Base-by-base conservation (phyloP, 1,139 yeast species). In the Lodderomyces theae region DNA sequence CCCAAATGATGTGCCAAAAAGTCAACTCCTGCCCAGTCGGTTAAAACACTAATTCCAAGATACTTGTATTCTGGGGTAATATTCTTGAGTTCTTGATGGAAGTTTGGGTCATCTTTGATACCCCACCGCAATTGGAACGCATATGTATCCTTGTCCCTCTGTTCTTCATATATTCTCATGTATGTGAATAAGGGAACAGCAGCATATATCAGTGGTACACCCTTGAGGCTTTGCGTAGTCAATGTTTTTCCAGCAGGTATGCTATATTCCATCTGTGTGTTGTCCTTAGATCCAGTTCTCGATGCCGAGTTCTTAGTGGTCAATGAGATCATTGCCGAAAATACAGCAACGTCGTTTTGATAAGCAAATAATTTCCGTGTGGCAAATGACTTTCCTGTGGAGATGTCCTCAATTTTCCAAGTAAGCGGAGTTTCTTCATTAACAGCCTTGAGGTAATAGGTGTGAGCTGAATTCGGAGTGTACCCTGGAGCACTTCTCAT, bases 41-140 rank as follows among this genome's bases (percentile, higher is more conserved):
- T 72, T 19, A 82, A 63, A 40, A 77, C 77, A 1, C 83, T 82
- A 39, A 84, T 56, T 0, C 85, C 86, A 19, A 75, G 79, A 54
- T 75, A 80, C 46, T 79, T 74, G 53, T 67, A 77, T 9, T 45
- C 49, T 5, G 39, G 29, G 9, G 42, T 44, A 11, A 42, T 33
- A 16, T 46, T 46, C 1, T 21, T 22, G 24, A 48, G 34, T 37
- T 46, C 43, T 43, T 48, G 41, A 37, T 52, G 34, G 21, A 37
- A 40, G 4, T 46, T 42, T 7, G 36, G 37, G 37, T 56, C 54
- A 11, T 46, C 52, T 12, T 52, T 54, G 13, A 61, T 66, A 41
- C 69, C 71, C 51, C 69, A 69, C 46, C 58, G 61, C 7, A 70
- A 67, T 63, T 73, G 74, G 53, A 64, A 72, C 19, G 74, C 51